These are phyloP conservation scores for Aspergillus incahuasiensis DNA, from an alignment of 495 filamentous ascomycete genomes.

Conservation along the genomic window DNA sequence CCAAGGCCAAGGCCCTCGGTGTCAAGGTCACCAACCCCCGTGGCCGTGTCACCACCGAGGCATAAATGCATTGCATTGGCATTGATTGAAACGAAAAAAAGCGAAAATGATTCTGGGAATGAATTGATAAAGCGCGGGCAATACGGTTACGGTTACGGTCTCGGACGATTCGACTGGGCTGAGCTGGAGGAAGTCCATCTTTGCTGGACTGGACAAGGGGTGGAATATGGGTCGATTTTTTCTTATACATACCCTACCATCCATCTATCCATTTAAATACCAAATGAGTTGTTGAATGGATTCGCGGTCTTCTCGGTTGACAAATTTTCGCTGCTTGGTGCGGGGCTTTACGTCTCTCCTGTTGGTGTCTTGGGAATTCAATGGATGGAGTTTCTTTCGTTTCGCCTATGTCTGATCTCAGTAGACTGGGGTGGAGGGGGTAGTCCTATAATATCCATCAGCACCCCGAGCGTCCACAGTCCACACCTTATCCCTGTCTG, in stretches of 20 bases:
- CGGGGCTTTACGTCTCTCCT: background rate
- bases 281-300: background rate
- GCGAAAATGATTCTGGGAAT: conserved; percentile 5
- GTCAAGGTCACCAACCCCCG: conserved; percentile 99
- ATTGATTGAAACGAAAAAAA: conserved; percentile 14
- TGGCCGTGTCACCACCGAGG: conserved; percentile 96
- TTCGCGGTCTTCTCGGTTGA: background rate
- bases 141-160: background rate
- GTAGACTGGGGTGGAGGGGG: no score
- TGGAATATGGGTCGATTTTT: background rate
- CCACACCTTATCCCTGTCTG: no score
- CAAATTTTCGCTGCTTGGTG: background rate
- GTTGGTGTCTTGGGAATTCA: background rate
- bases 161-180: background rate
- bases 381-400: background rate
- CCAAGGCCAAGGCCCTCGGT: conserved; percentile 89
- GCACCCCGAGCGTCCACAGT: no score
- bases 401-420: background rate
- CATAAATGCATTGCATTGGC: conserved; percentile 55
- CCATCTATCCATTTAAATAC: background rate
- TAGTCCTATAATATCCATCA: no score
- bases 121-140: conserved; percentile 1
- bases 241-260: conserved; percentile 4
- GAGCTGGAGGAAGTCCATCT: background rate
- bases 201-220: background rate